Evolutionary conservation across 139 green algal species (phyloP).

Genomic region (Tetraselmis striata): DNA sequence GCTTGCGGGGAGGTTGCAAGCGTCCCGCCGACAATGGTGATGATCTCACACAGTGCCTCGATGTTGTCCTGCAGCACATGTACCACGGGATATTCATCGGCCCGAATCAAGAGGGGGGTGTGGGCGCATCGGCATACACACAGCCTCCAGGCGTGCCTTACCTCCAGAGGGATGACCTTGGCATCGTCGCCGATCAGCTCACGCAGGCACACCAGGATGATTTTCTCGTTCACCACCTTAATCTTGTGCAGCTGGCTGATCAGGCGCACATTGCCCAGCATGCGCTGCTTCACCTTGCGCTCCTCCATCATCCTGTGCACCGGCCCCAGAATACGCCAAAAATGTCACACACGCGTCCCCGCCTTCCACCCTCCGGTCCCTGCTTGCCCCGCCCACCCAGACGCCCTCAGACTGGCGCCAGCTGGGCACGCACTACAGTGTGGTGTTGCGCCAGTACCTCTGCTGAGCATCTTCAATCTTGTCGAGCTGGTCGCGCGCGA

Average conservation of each 20-base stretch:
- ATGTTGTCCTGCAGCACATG: constrained; percentile 86
- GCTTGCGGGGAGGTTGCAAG: not conserved
- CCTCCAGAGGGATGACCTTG: not conserved
- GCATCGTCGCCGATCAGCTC: constrained; percentile 53
- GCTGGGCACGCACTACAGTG: no score
- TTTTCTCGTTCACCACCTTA: constrained; percentile 83
- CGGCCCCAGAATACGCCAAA: no score
- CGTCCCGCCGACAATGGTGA: constrained; percentile 55
- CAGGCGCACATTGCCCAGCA: constrained; percentile 91
- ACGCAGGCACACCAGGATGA: constrained; percentile 85
- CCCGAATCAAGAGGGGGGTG: no score
- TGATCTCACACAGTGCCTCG: constrained; percentile 86
- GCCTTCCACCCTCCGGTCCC: not conserved
- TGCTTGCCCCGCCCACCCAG: not conserved
- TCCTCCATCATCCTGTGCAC: constrained; percentile 26
- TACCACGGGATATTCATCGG: constrained; percentile 44
- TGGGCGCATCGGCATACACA: no score
- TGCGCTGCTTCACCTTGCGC: constrained; percentile 71
- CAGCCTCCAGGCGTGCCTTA: no score
- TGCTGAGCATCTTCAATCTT: not conserved
- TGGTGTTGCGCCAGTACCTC: no score
- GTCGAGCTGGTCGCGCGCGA: constrained; percentile 21
- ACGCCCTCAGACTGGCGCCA: no score
- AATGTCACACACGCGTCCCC: no score
- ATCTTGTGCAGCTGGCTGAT: constrained; percentile 97